Base-by-base conservation (phyloP, 805 yeast species). In the Nakazawaea populi region DNA sequence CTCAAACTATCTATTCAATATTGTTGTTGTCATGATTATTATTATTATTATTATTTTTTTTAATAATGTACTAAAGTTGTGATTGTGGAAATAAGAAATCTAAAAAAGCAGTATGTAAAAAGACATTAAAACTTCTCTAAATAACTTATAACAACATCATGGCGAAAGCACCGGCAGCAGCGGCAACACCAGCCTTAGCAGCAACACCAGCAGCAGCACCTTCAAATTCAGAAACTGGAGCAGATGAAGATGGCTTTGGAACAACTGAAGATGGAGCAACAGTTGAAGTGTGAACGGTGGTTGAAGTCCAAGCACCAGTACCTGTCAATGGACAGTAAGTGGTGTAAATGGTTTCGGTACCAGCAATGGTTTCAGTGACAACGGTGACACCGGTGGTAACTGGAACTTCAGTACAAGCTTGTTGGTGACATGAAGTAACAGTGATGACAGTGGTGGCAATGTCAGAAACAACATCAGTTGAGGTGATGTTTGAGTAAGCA, bases 401-500 rank as follows among this genome's bases (percentile, higher is more conserved):
- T 39, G 62, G 53, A 32, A 56, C 40, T 31, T 44, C 44, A 38
- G 55, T n/a, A 53, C 67, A 63, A 7, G 18, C 51, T 44, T 58
- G 41, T 18, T 52, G 48, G 18, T 55, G 41, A 48, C 61, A 59
- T 43, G 63, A 57, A 14, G 59, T 55, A 37, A 62, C 49, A 32
- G 64, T 60, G 38, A 53, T 49, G 34, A 53, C 48, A 36, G 54
- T 51, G 51, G 51, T 51, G 39, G 50, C 42, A 27, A 51, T 46
- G 45, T 51, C 53, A 32, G 58, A 52, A 36, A 52, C 56, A 35
- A 54, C 51, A n/a, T 53, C 56, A 40, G 58, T 54, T 44, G 68
- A 61, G 51, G 68, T 65, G 56, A 61, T 55, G 54, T 70, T 67
- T 48, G 69, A 55, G 49, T 55, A 55, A 49, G 56, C 55, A 49